Evolutionary conservation across 768 basidiomycete genomes (phyloP).

Genomic region (Mycena galopus): DNA sequence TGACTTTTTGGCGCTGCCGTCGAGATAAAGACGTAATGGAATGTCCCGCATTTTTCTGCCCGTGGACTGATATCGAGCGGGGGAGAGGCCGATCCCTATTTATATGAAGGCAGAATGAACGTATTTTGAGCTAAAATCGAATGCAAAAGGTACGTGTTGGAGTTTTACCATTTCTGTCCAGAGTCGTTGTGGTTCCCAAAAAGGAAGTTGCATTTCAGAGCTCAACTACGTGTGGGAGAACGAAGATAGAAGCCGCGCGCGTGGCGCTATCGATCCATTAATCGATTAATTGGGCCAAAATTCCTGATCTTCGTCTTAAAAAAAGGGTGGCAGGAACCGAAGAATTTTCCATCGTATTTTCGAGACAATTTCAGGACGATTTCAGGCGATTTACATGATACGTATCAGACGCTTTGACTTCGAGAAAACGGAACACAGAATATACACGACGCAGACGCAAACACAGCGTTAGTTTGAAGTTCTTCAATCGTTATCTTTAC

Average conservation of each 20-base stretch:
- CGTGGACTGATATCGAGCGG: not conserved
- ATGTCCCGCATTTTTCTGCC: not conserved
- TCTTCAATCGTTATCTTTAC: not conserved
- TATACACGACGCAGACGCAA: not conserved
- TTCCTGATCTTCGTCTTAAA: not conserved
- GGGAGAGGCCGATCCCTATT: not conserved
- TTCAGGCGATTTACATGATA: not conserved
- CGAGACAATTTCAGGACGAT: not conserved
- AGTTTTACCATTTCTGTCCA: not conserved
- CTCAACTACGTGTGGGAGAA: not conserved
- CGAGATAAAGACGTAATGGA: conserved; percentile 8
- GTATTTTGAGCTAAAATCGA: not conserved
- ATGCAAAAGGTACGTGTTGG: not conserved
- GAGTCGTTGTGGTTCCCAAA: conserved; percentile 11
- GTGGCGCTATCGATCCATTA: conserved; percentile 9
- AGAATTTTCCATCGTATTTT: not conserved
- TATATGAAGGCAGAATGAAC: not conserved
- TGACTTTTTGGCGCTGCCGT: not conserved
- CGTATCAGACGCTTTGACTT: not conserved
- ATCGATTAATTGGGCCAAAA: conserved; percentile 17
- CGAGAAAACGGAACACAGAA: not conserved
- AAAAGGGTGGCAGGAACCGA: not conserved
- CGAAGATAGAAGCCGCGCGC: not conserved
- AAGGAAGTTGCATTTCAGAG: not conserved
- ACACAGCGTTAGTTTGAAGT: not conserved